Percentiles rank a stretch among this genome's conserved stretches.
Evolutionary conservation across 768 basidiomycete genomes (phyloP).

Genomic region (Boletus sp.): DNA sequence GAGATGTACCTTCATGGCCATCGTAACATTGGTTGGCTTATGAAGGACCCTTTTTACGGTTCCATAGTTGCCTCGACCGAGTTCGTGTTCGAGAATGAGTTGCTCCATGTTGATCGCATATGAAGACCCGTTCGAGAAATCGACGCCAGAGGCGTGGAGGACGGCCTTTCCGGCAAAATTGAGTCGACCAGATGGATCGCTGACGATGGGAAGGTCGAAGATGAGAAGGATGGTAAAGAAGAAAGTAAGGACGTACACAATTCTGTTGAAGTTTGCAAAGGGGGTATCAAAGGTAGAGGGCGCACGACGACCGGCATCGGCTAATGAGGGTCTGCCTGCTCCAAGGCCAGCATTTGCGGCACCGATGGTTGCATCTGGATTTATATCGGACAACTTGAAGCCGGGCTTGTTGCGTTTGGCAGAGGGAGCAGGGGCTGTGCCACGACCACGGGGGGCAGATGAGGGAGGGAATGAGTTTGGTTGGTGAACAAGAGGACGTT

Average conservation of each 20-base stretch:
- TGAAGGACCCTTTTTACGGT: slow-evolving; percentile 96
- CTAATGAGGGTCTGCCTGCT: slow-evolving; percentile 56
- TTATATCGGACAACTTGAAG: slow-evolving; percentile 66
- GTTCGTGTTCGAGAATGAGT: slow-evolving; percentile 86
- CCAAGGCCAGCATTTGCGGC: slow-evolving; percentile 69
- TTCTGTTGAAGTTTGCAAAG: slow-evolving; percentile 90
- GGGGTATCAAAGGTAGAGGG: slow-evolving; percentile 61
- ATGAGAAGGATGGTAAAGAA: slow-evolving; percentile 7
- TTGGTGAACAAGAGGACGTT: slow-evolving; percentile 33
- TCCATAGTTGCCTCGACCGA: slow-evolving; percentile 96
- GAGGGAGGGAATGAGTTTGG: slow-evolving; percentile 37
- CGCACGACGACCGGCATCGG: slow-evolving; percentile 37
- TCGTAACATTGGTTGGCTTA: slow-evolving; percentile 89
- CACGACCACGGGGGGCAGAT: slow-evolving; percentile 25
- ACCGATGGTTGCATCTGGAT: slow-evolving; percentile 48
- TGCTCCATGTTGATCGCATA: slow-evolving; percentile 96
- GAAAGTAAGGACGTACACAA: slow-evolving; percentile 64
- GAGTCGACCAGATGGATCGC: slow-evolving; percentile 94
- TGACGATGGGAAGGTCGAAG: slow-evolving; percentile 31
- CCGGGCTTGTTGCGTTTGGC: slow-evolving; percentile 48
- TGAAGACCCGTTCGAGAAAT: slow-evolving; percentile 87
- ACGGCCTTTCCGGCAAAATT: slow-evolving; percentile 94
- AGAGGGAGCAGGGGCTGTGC: slow-evolving; percentile 38
- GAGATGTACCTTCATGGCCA: slow-evolving; percentile 92
- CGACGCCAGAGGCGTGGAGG: slow-evolving; percentile 82